phyloP scores from a whole-genome alignment of 495 filamentous ascomycete genomes.

The Diplogelasinospora grovesii region DNA sequence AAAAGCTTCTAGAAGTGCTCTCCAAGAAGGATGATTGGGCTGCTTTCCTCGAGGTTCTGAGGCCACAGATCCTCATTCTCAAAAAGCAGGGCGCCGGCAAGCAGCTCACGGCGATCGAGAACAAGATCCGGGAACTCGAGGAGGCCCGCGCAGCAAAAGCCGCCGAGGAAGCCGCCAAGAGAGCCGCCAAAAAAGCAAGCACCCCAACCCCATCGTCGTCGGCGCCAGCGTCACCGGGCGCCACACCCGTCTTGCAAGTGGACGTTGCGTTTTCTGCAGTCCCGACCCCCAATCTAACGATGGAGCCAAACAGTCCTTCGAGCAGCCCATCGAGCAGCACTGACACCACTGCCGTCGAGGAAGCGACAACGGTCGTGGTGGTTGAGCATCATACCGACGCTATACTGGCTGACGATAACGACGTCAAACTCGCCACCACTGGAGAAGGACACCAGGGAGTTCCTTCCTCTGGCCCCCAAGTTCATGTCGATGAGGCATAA shows the following conservation, averaged over 20 bases:
- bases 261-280: conserved; percentile 46
- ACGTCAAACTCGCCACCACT: conserved; percentile 6
- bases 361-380: too few species aligned
- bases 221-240: conserved; percentile 19
- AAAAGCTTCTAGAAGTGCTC: conserved; percentile 61
- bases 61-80: conserved; percentile 61
- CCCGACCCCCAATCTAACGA: conserved; percentile 54
- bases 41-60: conserved; percentile 63
- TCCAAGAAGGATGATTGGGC: conserved; percentile 61
- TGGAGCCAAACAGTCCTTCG: conserved; percentile 57
- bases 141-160: too few species aligned
- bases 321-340: conserved; percentile 56
- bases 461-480: not conserved
- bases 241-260: conserved; percentile 32
- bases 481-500: conserved; percentile 2
- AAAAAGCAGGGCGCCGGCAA: conserved; percentile 73
- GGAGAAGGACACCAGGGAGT: too few species aligned
- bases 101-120: conserved; percentile 68
- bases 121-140: too few species aligned
- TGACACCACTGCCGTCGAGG: conserved; percentile 45
- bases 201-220: conserved; percentile 17
- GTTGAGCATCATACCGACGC: too few species aligned
- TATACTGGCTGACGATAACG: not conserved
- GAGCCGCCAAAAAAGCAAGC: too few species aligned
- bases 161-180: too few species aligned